Evolutionary conservation across 768 basidiomycete genomes (phyloP).

Genomic region (Pisolithus sp.): DNA sequence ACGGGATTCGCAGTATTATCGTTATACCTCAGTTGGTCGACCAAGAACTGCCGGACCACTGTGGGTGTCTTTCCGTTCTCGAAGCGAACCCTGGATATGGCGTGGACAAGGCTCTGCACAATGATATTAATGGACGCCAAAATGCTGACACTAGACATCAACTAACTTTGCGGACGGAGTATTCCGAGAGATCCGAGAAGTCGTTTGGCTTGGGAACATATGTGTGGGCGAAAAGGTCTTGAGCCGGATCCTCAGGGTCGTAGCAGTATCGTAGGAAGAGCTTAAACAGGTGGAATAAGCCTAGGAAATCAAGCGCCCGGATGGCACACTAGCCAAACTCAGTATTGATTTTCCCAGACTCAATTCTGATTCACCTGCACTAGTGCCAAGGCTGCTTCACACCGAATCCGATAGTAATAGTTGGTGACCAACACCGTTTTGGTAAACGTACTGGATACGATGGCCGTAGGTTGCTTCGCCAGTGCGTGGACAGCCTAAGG

Average conservation of each 20-base stretch:
- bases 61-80: slow-evolving; percentile 82
- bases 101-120: slow-evolving; percentile 64
- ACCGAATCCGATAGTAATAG: slow-evolving; percentile 93
- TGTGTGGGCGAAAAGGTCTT: slow-evolving; percentile 79
- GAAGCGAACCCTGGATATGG: slow-evolving; percentile 82
- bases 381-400: slow-evolving; percentile 86
- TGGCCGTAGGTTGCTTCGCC: slow-evolving; percentile 70
- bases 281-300: slow-evolving; percentile 93
- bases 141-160: background rate
- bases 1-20: slow-evolving; percentile 91
- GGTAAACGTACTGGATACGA: slow-evolving; percentile 86
- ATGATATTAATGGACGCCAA: background rate
- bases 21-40: slow-evolving; percentile 91
- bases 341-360: slow-evolving; percentile 5
- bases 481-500: slow-evolving; percentile 90
- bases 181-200: slow-evolving; percentile 85
- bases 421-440: slow-evolving; percentile 92
- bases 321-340: slow-evolving; percentile 64
- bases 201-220: slow-evolving; percentile 96
- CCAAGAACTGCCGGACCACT: slow-evolving; percentile 79
- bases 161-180: slow-evolving; percentile 87
- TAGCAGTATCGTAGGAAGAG: slow-evolving; percentile 88
- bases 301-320: slow-evolving; percentile 76
- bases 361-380: slow-evolving; percentile 52
- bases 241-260: slow-evolving; percentile 73